phyloP scores from a whole-genome alignment of 179 eudicot species.

The Dionaea muscipula region DNA sequence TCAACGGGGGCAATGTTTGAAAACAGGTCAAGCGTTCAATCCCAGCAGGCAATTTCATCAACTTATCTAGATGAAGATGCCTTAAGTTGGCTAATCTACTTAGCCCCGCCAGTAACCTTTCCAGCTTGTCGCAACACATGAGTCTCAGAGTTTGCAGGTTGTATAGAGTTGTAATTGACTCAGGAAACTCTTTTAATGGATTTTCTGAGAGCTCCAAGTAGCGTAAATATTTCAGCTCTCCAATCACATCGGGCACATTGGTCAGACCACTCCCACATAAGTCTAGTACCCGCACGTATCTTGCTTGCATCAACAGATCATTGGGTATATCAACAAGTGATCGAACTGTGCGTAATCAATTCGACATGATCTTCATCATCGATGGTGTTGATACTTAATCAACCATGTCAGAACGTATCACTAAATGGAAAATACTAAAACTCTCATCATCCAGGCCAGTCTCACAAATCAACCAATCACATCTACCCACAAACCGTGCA shows the following conservation, averaged over 20 bases:
- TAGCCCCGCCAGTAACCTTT: slow-evolving; percentile 13
- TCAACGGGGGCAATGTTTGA: slow-evolving; percentile 17
- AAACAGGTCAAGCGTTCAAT: slow-evolving; percentile 11
- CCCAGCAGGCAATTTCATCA: slow-evolving; percentile 3
- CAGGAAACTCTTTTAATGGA: background rate
- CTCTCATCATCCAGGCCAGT: background rate
- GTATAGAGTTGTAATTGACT: slow-evolving; percentile 12
- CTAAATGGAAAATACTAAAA: slow-evolving; percentile 7
- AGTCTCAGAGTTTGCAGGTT: slow-evolving; percentile 16
- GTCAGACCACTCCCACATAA: background rate
- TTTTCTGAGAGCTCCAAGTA: slow-evolving; percentile 6
- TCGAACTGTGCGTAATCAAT: too few relatives aligned
- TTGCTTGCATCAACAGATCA: too few relatives aligned
- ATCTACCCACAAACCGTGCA: slow-evolving; percentile 9
- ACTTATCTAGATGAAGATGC: background rate
- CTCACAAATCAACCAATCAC: slow-evolving; percentile 4
- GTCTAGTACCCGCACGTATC: too few relatives aligned
- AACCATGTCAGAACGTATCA: background rate
- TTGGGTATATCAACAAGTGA: too few relatives aligned
- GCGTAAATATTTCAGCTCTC: slow-evolving; percentile 14
- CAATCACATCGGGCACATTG: slow-evolving; percentile 8
- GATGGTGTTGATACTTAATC: background rate
- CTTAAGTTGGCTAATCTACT: slow-evolving; percentile 11
- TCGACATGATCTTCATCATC: background rate
- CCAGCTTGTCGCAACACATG: background rate